These are phyloP conservation scores for Alternaria ethzedia DNA, from an alignment of 2,329 filamentous ascomycete genomes.

Conservation along the genomic window DNA sequence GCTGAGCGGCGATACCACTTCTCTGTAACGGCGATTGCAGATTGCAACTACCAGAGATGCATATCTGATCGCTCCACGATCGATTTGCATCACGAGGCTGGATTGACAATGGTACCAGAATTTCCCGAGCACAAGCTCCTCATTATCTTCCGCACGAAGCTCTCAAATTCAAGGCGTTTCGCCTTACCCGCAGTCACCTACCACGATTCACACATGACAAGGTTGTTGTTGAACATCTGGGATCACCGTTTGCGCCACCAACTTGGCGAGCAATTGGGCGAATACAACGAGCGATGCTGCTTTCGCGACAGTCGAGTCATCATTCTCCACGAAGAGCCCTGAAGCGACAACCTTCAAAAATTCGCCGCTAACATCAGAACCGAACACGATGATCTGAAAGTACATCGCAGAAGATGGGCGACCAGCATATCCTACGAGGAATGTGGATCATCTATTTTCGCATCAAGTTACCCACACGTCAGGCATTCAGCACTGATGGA, in stretches of 20 bases:
- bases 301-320: not conserved
- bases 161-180: not conserved
- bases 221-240: not conserved
- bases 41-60: not conserved
- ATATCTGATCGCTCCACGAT: not conserved
- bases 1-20: conserved; percentile 8
- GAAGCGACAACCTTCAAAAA: fast-evolving
- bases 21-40: not conserved
- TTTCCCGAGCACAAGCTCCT: not conserved
- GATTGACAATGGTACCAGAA: not conserved
- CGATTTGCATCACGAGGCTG: not conserved
- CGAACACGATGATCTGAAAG: not conserved
- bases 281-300: not conserved
- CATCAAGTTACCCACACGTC: not conserved
- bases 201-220: not conserved
- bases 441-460: not conserved
- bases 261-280: not conserved
- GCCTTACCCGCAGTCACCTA: not conserved
- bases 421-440: not conserved
- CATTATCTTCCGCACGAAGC: not conserved
- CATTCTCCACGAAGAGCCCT: not conserved
- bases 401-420: not conserved
- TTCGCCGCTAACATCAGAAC: not conserved
- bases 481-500: not conserved
- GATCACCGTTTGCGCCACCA: not conserved